These are phyloP conservation scores for Lizonia empirigonia DNA, from an alignment of 2,329 filamentous ascomycete species.

Conservation along the genomic window DNA sequence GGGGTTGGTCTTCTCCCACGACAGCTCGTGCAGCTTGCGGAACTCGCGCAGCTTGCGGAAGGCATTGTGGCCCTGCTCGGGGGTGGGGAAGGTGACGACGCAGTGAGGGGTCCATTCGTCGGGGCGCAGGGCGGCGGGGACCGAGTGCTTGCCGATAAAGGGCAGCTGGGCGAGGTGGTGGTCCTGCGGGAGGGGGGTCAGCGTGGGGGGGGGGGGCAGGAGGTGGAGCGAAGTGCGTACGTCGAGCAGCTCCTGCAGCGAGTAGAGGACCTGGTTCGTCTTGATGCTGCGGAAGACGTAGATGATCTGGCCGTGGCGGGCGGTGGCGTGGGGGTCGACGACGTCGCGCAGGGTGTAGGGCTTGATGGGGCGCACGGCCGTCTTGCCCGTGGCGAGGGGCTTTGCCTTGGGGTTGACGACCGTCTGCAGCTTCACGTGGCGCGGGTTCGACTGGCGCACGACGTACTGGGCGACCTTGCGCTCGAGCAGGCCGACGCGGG, in stretches of 20 bases:
- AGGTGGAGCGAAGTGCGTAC: conserved; percentile 46
- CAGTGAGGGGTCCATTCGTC: conserved; percentile 68
- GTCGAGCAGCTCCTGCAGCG: conserved; percentile 61
- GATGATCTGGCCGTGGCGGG: conserved; percentile 62
- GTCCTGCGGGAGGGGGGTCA: conserved; percentile 48
- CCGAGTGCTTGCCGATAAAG: conserved; percentile 68
- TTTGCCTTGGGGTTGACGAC: conserved; percentile 35
- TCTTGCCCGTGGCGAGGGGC: conserved; percentile 24
- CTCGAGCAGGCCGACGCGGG: conserved; percentile 20
- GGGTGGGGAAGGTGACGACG: conserved; percentile 60
- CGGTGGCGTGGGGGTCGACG: conserved; percentile 30
- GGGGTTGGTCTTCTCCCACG: conserved; percentile 52
- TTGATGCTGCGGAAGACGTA: conserved; percentile 66
- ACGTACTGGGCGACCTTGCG: conserved; percentile 28
- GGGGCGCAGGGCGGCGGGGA: conserved; percentile 62
- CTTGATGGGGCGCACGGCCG: conserved; percentile 23
- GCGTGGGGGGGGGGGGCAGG: not conserved
- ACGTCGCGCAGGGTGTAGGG: conserved; percentile 51
- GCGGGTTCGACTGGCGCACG: conserved; percentile 33
- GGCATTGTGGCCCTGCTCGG: conserved; percentile 58
- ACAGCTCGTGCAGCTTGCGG: conserved; percentile 62
- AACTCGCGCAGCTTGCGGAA: conserved; percentile 66
- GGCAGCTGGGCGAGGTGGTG: conserved; percentile 62
- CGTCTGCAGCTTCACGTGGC: conserved; percentile 28
- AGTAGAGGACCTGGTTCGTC: conserved; percentile 70